Conservation (phyloP, 2,329 filamentous ascomycete genomes). For the Pseudonectria buxi region DNA sequence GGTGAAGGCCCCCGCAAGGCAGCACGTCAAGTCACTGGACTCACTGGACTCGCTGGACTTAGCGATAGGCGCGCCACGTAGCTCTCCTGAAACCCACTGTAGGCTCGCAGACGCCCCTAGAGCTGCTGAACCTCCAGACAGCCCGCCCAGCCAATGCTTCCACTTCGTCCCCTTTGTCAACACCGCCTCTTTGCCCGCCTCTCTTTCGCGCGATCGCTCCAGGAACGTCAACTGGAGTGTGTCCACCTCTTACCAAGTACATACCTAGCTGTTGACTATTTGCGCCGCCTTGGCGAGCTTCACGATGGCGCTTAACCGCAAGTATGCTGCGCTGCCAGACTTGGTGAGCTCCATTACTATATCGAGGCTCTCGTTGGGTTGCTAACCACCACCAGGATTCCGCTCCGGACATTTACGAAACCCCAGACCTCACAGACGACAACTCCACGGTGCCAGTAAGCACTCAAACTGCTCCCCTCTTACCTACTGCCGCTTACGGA, state of each 20-base stretch:
- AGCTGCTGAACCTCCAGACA: no score
- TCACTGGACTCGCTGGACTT: no score
- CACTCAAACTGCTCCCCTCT: conserved; percentile 6
- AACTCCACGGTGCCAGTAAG: conserved; percentile 75
- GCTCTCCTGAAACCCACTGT: no score
- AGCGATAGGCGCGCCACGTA: no score
- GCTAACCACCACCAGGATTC: conserved; percentile 56
- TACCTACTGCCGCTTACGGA: conserved; percentile 15
- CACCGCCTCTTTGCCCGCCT: not conserved
- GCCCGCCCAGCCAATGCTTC: not conserved
- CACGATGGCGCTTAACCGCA: conserved; percentile 66
- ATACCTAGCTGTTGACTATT: no score
- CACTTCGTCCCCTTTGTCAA: not conserved
- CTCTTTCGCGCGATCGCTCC: not conserved
- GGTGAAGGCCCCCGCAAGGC: no score
- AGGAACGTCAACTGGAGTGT: no score
- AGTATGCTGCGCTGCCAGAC: conserved; percentile 76
- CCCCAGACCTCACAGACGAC: conserved; percentile 85
- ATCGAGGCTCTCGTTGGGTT: conserved; percentile 2
- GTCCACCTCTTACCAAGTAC: no score
- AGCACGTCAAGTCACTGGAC: no score
- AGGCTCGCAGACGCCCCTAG: no score
- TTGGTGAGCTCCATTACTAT: conserved; percentile 45
- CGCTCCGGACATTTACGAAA: conserved; percentile 94
- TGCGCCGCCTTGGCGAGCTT: not conserved